phyloP scores from a whole-genome alignment of 352 stramenopile genomes.

The Blastocystis sp. region DNA sequence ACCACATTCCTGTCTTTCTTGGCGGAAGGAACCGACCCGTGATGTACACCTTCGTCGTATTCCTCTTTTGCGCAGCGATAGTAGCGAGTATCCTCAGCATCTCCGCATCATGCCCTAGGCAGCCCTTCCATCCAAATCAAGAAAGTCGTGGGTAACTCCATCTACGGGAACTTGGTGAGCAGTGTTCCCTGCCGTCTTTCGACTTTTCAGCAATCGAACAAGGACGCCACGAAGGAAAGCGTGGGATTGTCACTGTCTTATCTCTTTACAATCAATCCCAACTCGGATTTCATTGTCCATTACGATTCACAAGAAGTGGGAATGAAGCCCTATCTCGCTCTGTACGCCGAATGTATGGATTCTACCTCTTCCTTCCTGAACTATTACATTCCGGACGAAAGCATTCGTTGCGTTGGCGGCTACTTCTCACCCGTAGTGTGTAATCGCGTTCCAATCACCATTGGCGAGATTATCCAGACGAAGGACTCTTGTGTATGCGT shows the following conservation, averaged over 20 bases:
- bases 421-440: slow-evolving; percentile 20
- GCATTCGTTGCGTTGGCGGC: not conserved
- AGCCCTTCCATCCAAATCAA: not conserved
- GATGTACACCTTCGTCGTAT: not conserved
- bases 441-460: not conserved
- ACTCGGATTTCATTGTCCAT: not conserved
- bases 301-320: not conserved
- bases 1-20: not conserved
- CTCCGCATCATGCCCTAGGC: not conserved
- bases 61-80: not conserved
- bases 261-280: not conserved
- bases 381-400: slow-evolving; percentile 4
- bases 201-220: slow-evolving; percentile 8
- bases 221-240: not conserved
- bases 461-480: slow-evolving; percentile 1
- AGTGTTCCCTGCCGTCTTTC: slow-evolving; percentile 11
- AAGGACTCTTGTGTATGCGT: slow-evolving; percentile 55
- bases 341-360: slow-evolving; percentile 6
- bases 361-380: not conserved
- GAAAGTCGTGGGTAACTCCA: not conserved
- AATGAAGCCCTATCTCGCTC: slow-evolving; percentile 24
- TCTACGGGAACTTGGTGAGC: slow-evolving; percentile 14
- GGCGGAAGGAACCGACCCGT: not conserved
- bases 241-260: slow-evolving; percentile 7
- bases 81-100: not conserved